A percentile compares a stretch with the other conserved stretches of the same genome.
phyloP scores from a whole-genome alignment of 2,329 filamentous ascomycete genomes.

The Teratosphaeria zuluensis region DNA sequence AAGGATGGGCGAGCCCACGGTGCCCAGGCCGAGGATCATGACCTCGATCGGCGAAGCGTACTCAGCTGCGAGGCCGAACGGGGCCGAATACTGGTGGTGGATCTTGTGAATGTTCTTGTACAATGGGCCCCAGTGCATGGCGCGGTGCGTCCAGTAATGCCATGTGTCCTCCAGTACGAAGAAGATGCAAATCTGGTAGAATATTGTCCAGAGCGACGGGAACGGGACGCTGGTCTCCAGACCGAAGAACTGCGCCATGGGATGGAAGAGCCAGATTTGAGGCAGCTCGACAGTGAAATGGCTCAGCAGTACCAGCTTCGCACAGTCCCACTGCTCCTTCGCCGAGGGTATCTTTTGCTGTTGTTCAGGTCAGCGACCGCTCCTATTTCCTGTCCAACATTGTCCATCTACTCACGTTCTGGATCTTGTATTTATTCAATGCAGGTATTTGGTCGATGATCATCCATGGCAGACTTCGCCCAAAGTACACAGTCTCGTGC shows the following conservation, averaged over 20 bases:
- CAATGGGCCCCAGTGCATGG: constrained; percentile 84
- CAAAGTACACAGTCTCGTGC: constrained; percentile 93
- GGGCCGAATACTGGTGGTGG: constrained; percentile 96
- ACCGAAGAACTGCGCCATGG: constrained; percentile 84
- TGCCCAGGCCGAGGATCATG: constrained; percentile 84
- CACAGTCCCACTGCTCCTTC: constrained; percentile 90
- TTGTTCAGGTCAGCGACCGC: constrained; percentile 5
- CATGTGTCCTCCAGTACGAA: constrained; percentile 94
- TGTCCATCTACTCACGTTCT: constrained; percentile 52
- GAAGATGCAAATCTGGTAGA: constrained; percentile 82
- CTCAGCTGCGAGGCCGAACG: constrained; percentile 91
- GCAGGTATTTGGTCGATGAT: constrained; percentile 80
- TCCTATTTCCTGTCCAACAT: not conserved
- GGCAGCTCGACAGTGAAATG: constrained; percentile 98
- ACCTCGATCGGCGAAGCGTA: constrained; percentile 97
- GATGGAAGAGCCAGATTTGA: constrained; percentile 99
- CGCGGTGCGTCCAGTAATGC: constrained; percentile 96
- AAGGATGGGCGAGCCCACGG: constrained; percentile 70
- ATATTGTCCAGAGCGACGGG: constrained; percentile 75
- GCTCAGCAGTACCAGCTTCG: constrained; percentile 80
- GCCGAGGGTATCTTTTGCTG: constrained; percentile 80
- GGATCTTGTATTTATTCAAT: constrained; percentile 92
- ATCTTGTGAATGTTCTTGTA: constrained; percentile 99
- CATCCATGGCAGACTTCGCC: constrained; percentile 81
- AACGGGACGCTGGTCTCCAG: constrained; percentile 84